Base-by-base conservation (phyloP, 768 basidiomycete genomes). In the Auricularia auricula-judae region DNA sequence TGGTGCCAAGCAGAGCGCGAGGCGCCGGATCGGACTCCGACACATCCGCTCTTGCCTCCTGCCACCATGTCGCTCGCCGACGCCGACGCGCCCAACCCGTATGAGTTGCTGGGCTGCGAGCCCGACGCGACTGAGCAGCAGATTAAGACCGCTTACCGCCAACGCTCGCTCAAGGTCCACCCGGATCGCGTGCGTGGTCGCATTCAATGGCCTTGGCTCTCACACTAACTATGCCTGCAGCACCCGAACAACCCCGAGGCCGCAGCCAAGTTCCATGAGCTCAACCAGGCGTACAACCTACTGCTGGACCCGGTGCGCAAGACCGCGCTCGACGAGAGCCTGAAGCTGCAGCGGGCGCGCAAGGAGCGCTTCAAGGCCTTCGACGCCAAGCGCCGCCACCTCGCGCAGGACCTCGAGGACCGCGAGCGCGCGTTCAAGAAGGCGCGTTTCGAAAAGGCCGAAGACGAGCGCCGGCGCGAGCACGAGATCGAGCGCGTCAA, bases 191-290 rank as follows among this genome's bases (percentile, higher is more conserved):
- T 91, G 68, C 67, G 83, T 29, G 80, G 66, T 42, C 66, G 10
- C 47, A 56, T 43, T 36, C 16, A 5, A 18, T 43, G 47, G 68
- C 33, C 51, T 62, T 12, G 56, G 36, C 68, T 66, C 12, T 23
- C 61, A n/a, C 21, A 61, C 23, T 18, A 4, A 10, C 56, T 35
- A 16, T 23, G 66, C 68, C 3, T 73, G 91, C 88, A 42, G 39
- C 91, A 91, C 67, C 85, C 84, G 36, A 84, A 89, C 66, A 88
- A 91, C 70, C 87, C 89, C 44, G 82, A 90, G 75, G 91, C 91
- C 84, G 88, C 88, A 2, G 81, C 85, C 64, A 88, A 90, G 71
- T 93, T 93, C 70, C 91, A 93, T 71, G 89, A 89, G 64, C 82
- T 93, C 61, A 92, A 87, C 64, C 84, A 85, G 66, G 89, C 91